These are phyloP conservation scores for Alternaria postmessia DNA, from an alignment of 2,329 filamentous ascomycete genomes.

Conservation along the genomic window DNA sequence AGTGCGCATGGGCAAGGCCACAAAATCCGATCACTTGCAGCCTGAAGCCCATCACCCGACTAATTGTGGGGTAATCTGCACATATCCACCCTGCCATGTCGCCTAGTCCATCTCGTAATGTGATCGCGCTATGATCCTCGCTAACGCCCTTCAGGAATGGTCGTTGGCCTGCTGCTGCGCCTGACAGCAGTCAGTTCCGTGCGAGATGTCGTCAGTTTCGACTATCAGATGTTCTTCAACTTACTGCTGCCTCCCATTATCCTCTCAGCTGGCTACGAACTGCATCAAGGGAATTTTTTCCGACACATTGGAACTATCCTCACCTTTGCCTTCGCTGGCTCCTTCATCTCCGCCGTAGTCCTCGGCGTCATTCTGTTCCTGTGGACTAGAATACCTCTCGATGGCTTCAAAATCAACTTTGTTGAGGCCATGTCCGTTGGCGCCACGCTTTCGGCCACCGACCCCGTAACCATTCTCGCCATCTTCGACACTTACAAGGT, in stretches of 20 bases:
- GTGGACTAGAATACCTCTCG: constrained; percentile 86
- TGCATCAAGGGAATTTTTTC: constrained; percentile 99
- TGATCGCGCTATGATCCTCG: constrained; percentile 26
- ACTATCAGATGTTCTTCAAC: constrained; percentile 99
- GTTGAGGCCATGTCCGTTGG: constrained; percentile 97
- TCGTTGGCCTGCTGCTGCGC: constrained; percentile 87
- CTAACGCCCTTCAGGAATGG: constrained; percentile 74
- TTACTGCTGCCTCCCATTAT: constrained; percentile 98
- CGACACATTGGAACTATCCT: constrained; percentile 96
- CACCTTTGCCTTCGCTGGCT: constrained; percentile 96
- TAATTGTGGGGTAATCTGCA: constrained; percentile 24
- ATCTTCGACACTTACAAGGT: constrained; percentile 99
- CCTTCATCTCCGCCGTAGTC: constrained; percentile 95
- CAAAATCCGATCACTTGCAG: constrained; percentile 10
- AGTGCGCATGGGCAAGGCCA: constrained; percentile 19
- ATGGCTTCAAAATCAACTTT: constrained; percentile 85
- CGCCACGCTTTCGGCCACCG: constrained; percentile 93
- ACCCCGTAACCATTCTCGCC: constrained; percentile 95
- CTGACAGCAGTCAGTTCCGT: constrained; percentile 83
- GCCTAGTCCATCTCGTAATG: constrained; percentile 25
- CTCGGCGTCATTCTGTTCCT: constrained; percentile 87
- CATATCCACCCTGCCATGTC: constrained; percentile 16
- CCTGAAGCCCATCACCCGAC: constrained; percentile 14
- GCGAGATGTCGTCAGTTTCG: constrained; percentile 90
- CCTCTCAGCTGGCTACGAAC: constrained; percentile 92